Evolutionary conservation across 345 rosid species (phyloP).

Genomic region (Eucalyptus tenuipes): DNA sequence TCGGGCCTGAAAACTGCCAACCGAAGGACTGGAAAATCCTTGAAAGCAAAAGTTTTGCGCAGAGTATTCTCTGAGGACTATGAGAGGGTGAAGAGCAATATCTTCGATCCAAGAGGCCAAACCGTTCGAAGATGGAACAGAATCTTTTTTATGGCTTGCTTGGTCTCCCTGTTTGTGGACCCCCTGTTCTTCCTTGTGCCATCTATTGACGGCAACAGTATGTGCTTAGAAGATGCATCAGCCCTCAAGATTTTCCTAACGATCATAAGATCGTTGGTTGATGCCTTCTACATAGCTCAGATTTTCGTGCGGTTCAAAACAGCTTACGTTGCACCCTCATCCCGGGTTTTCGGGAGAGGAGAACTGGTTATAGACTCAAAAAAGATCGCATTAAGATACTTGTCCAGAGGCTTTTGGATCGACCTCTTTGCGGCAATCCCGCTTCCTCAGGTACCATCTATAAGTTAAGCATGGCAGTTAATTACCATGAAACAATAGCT

Average conservation of each 20-base stretch:
- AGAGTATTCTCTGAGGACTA: slow-evolving; percentile 11
- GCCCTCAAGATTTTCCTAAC: slow-evolving; percentile 10
- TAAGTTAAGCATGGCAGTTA: not conserved
- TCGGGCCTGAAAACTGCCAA: not conserved
- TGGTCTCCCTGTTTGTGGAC: slow-evolving; percentile 21
- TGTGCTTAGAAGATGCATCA: slow-evolving; percentile 14
- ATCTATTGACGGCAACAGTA: not conserved
- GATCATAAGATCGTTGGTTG: slow-evolving; percentile 12
- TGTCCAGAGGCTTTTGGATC: slow-evolving; percentile 16
- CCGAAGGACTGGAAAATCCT: not conserved
- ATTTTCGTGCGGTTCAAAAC: slow-evolving; percentile 23
- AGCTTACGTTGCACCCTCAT: slow-evolving; percentile 28
- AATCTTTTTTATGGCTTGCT: slow-evolving; percentile 19
- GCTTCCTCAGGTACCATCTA: slow-evolving; percentile 24
- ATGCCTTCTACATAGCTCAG: slow-evolving; percentile 20
- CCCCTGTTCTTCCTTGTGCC: slow-evolving; percentile 28
- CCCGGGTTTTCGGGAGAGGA: slow-evolving; percentile 30
- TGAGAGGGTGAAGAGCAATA: slow-evolving; percentile 1
- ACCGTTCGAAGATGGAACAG: slow-evolving; percentile 18
- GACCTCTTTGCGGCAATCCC: slow-evolving; percentile 30
- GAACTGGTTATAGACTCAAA: slow-evolving; percentile 25
- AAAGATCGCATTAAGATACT: slow-evolving; percentile 21
- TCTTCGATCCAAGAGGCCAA: slow-evolving; percentile 31
- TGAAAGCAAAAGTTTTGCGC: not conserved
- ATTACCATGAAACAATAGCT: not conserved